Conservation (phyloP, 495 filamentous ascomycete species). For the Penicillium herquei region DNA sequence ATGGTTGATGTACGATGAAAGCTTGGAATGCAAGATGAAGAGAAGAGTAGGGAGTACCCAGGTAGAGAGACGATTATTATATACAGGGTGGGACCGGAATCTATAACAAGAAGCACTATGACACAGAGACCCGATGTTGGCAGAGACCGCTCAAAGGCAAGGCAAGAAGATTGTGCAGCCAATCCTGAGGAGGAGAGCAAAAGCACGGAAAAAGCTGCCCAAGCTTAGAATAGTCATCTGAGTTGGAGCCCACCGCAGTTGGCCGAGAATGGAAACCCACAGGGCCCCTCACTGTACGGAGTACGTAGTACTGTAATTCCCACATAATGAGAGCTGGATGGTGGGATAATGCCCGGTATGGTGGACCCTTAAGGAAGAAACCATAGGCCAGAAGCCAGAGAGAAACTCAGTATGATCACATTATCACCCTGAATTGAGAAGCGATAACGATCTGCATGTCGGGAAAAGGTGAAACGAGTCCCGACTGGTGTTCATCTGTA, state of each 20-base stretch:
- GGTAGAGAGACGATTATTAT: constrained; percentile 4
- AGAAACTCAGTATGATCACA: background rate
- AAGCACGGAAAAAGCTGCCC: constrained; percentile 14
- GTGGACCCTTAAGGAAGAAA: constrained; percentile 2
- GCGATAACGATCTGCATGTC: constrained; percentile 16
- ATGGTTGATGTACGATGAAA: background rate
- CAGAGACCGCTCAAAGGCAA: constrained; percentile 5
- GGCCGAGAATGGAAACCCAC: constrained; percentile 14
- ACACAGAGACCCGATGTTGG: constrained; percentile 12
- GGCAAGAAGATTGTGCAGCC: background rate
- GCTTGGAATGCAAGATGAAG: constrained; percentile 3
- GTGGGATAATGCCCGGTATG: background rate
- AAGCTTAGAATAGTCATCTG: constrained; percentile 7
- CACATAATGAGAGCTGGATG: background rate
- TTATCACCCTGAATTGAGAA: background rate
- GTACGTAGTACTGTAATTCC: background rate
- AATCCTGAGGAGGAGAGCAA: background rate
- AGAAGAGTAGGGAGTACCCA: background rate
- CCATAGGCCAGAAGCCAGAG: background rate
- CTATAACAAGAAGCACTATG: constrained; percentile 21
- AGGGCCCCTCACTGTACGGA: constrained; percentile 4
- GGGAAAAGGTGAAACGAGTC: constrained; percentile 16
- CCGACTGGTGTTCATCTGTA: background rate
- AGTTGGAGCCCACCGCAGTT: constrained; percentile 11
- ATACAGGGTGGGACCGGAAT: constrained; percentile 23